phyloP scores from a whole-genome alignment of 306 rosid species.

The Begonia loranthoides region DNA sequence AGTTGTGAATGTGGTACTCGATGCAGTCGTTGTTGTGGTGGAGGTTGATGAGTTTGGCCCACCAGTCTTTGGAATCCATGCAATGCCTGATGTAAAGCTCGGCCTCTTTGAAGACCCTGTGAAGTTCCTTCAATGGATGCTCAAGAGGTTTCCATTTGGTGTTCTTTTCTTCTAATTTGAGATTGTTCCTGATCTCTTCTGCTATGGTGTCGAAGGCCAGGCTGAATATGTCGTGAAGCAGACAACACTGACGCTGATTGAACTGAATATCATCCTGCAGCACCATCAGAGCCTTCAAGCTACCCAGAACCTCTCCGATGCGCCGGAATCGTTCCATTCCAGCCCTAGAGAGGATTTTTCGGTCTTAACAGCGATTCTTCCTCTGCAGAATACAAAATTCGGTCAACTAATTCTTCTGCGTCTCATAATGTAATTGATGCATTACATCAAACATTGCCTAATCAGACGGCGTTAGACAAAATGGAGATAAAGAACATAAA shows the following conservation, averaged over 20 bases:
- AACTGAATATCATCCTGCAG: conserved; percentile 66
- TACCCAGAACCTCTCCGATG: conserved; percentile 86
- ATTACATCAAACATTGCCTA: no score
- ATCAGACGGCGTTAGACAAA: no score
- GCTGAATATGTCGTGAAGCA: conserved; percentile 44
- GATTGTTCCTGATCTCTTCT: conserved; percentile 56
- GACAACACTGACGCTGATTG: conserved; percentile 50
- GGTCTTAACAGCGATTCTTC: neutral
- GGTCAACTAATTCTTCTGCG: no score
- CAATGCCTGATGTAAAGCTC: conserved; percentile 61
- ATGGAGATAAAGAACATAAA: no score
- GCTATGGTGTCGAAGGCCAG: conserved; percentile 69
- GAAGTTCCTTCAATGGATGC: conserved; percentile 54
- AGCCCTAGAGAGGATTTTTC: conserved; percentile 7
- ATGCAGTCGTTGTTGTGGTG: conserved; percentile 54
- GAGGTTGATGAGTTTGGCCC: conserved; percentile 51
- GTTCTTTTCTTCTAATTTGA: conserved; percentile 57
- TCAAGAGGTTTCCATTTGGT: conserved; percentile 83
- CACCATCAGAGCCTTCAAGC: conserved; percentile 76
- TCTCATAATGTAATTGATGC: no score
- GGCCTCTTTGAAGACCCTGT: conserved; percentile 66
- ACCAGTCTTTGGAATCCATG: conserved; percentile 62
- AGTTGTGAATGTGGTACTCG: conserved; percentile 72
- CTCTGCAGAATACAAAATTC: neutral
- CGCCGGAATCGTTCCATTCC: conserved; percentile 99